Evolutionary conservation across 164 flowering plant genomes (phyloP).

Genomic region (Echeveria elegans): DNA sequence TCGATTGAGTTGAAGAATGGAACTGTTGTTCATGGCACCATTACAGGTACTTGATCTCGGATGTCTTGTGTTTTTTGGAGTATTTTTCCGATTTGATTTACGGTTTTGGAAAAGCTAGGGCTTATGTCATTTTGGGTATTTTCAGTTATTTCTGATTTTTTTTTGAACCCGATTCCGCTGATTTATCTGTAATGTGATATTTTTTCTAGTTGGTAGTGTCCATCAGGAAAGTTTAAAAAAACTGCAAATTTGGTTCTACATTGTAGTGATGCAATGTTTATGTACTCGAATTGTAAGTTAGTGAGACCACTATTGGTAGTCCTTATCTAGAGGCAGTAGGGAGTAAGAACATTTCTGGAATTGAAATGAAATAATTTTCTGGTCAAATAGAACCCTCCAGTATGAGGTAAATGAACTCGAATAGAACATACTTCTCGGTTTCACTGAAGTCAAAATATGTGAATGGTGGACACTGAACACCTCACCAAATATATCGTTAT

Average conservation of each 20-base stretch:
- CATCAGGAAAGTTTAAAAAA: too few relatives aligned
- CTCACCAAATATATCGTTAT: too few relatives aligned
- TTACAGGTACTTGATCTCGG: neutral
- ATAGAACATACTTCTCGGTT: neutral
- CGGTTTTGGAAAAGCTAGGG: neutral
- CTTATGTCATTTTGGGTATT: neutral
- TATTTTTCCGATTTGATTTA: neutral
- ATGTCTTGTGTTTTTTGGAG: neutral
- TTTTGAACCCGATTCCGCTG: neutral
- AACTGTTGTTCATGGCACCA: neutral
- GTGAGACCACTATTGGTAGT: neutral
- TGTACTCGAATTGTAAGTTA: neutral
- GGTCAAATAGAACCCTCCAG: too few relatives aligned
- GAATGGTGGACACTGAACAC: too few relatives aligned
- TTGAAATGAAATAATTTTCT: neutral
- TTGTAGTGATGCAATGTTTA: neutral
- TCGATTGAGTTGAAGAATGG: neutral
- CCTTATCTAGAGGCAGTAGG: neutral
- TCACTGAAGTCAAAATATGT: too few relatives aligned
- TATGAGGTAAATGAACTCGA: neutral
- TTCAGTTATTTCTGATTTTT: neutral
- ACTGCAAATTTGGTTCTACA: neutral
- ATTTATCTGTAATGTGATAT: neutral
- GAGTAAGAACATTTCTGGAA: neutral
- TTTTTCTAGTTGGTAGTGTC: neutral